Conservation (phyloP, 192 early-diverging fungal species). For the Backusella westeae region DNA sequence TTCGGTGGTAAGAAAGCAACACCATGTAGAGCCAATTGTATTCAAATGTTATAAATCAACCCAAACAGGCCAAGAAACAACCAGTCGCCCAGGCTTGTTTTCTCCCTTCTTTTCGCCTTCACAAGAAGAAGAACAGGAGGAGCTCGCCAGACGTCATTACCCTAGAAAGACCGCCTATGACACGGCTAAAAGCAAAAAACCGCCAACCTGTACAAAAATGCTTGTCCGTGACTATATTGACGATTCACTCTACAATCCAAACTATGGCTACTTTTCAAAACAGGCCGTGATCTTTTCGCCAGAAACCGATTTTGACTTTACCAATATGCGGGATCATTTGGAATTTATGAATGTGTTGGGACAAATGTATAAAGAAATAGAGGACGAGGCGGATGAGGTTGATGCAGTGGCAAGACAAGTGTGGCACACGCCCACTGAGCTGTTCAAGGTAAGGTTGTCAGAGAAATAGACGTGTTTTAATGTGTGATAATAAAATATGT, state of each 20-base stretch:
- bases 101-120: conserved; percentile 30
- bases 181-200: conserved; percentile 28
- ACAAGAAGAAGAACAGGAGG: conserved; percentile 42
- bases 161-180: conserved; percentile 52
- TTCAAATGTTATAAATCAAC: neutral
- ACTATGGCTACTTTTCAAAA: conserved; percentile 97
- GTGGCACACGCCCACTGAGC: conserved; percentile 98
- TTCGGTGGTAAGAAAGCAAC: neutral
- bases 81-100: conserved; percentile 4
- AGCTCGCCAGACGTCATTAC: conserved; percentile 39
- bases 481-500: neutral
- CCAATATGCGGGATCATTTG: conserved; percentile 61
- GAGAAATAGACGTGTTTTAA: neutral
- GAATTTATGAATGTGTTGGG: conserved; percentile 74
- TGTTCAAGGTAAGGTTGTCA: conserved; percentile 69
- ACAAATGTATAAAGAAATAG: conserved; percentile 77
- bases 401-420: conserved; percentile 82
- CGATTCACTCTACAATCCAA: conserved; percentile 92
- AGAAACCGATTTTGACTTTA: conserved; percentile 61
- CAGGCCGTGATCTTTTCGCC: conserved; percentile 83
- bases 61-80: neutral
- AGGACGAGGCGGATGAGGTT: conserved; percentile 69
- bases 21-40: neutral
- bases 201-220: conserved; percentile 65
- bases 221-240: conserved; percentile 90